Evolutionary conservation across 2,329 filamentous ascomycete species (phyloP).

Genomic region (Akanthomyces uredinophilus): DNA sequence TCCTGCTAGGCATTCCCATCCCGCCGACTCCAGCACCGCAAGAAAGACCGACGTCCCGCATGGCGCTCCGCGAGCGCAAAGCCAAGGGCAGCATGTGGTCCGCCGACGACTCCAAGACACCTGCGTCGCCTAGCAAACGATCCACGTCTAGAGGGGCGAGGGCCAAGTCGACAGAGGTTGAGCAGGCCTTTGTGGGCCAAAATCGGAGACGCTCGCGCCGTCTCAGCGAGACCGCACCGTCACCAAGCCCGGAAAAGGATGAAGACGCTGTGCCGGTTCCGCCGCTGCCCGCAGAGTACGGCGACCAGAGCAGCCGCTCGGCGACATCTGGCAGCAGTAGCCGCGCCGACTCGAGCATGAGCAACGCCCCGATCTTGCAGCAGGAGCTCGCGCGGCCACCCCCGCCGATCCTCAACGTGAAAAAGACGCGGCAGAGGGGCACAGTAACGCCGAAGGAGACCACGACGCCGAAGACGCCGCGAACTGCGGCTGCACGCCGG

Average conservation of each 20-base stretch:
- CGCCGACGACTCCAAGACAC: slow-evolving; percentile 15
- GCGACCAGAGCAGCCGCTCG: slow-evolving; percentile 12
- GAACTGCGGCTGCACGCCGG: background rate
- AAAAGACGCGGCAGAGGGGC: slow-evolving; percentile 52
- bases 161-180: slow-evolving; percentile 7
- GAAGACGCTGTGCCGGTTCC: slow-evolving; percentile 15
- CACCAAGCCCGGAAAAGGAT: slow-evolving; percentile 23
- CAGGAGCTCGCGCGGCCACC: slow-evolving; percentile 28
- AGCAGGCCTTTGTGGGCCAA: background rate
- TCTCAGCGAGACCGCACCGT: slow-evolving; percentile 43
- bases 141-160: slow-evolving; percentile 18
- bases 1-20: slow-evolving; percentile 30
- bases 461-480: slow-evolving; percentile 21
- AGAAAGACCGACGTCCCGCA: slow-evolving; percentile 50
- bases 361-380: slow-evolving; percentile 25
- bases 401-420: slow-evolving; percentile 40
- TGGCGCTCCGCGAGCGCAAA: slow-evolving; percentile 70
- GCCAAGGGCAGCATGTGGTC: slow-evolving; percentile 36
- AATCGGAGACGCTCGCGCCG: slow-evolving; percentile 32
- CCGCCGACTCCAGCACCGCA: slow-evolving; percentile 24
- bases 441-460: slow-evolving; percentile 33
- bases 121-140: slow-evolving; percentile 13
- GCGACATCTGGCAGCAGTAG: slow-evolving; percentile 21
- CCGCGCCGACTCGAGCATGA: slow-evolving; percentile 38
- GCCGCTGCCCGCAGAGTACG: slow-evolving; percentile 16